Percentiles rank a stretch among this genome's conserved stretches.
phyloP scores from a whole-genome alignment of 2,329 filamentous ascomycete species.

The Ascochyta pisi region DNA sequence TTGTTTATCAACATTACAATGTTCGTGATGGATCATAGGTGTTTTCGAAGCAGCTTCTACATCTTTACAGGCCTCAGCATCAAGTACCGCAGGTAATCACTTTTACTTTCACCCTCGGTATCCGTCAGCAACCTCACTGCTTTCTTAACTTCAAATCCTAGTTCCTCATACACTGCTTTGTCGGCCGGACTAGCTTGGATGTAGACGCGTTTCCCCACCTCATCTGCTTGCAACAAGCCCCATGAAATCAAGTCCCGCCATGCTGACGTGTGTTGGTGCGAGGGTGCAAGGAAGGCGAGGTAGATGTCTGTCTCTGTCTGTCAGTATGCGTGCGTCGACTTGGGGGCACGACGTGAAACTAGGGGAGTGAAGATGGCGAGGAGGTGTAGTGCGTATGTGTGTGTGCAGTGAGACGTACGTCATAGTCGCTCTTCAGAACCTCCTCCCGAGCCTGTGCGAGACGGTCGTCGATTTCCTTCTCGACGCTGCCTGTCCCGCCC shows the following conservation, averaged over 20 bases:
- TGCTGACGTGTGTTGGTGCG: background rate
- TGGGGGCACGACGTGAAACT: too few relatives aligned
- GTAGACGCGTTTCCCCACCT: background rate
- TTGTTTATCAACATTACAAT: too few relatives aligned
- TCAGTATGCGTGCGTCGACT: background rate
- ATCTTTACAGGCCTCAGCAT: background rate
- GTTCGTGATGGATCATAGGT: too few relatives aligned
- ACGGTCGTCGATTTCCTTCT: background rate
- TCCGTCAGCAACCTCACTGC: background rate
- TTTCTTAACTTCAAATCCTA: background rate
- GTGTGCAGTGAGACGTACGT: background rate
- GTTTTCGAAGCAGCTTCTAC: background rate
- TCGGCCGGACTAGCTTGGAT: background rate
- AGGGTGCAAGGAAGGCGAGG: background rate
- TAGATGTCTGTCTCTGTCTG: background rate
- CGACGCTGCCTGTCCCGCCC: background rate
- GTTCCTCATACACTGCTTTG: background rate
- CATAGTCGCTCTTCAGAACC: background rate
- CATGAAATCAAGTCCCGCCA: background rate
- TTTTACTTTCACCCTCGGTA: background rate
- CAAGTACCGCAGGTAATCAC: background rate
- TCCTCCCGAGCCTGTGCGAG: background rate
- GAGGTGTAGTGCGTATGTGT: background rate
- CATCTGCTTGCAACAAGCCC: slow-evolving; percentile 1
- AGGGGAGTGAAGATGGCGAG: too few relatives aligned